Conservation (phyloP, 31 red algal species). For the Odonthalia washingtoniensis region DNA sequence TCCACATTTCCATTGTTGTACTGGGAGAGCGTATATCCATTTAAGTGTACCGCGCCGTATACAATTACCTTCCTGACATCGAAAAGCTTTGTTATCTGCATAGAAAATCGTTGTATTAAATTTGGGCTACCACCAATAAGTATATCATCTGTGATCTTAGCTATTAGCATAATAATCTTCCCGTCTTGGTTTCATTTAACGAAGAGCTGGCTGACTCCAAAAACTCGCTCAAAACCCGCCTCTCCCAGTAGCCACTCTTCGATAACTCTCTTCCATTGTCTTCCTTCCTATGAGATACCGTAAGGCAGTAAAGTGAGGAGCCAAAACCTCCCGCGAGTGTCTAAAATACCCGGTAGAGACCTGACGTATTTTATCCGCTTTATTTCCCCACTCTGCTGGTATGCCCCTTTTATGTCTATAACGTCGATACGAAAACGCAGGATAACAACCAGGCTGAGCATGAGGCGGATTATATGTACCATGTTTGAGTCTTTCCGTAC, state of each 20-base stretch:
- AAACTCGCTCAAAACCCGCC: neutral
- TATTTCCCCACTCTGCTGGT: neutral
- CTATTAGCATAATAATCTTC: neutral
- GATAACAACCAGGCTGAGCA: neutral
- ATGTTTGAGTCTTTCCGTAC: conserved; percentile 32
- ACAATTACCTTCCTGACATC: conserved; percentile 5
- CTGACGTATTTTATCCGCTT: neutral
- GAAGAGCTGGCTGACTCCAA: neutral
- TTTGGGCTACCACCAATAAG: neutral
- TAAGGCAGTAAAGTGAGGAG: conserved; percentile 5
- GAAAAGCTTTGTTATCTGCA: neutral
- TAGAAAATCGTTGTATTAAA: neutral
- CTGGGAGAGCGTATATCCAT: conserved; percentile 12
- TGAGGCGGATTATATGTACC: neutral
- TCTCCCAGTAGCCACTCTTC: neutral
- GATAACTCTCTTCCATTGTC: neutral
- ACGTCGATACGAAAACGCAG: neutral
- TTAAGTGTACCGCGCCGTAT: conserved; percentile 1
- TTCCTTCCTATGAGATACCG: neutral
- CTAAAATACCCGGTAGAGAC: neutral
- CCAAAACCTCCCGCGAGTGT: neutral
- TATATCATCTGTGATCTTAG: neutral
- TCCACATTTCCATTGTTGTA: neutral
- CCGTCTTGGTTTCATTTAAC: neutral
- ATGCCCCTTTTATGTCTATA: conserved; percentile 21